phyloP scores from a whole-genome alignment of 202 grass and related monocot genomes.

The Carex sylvatica region DNA sequence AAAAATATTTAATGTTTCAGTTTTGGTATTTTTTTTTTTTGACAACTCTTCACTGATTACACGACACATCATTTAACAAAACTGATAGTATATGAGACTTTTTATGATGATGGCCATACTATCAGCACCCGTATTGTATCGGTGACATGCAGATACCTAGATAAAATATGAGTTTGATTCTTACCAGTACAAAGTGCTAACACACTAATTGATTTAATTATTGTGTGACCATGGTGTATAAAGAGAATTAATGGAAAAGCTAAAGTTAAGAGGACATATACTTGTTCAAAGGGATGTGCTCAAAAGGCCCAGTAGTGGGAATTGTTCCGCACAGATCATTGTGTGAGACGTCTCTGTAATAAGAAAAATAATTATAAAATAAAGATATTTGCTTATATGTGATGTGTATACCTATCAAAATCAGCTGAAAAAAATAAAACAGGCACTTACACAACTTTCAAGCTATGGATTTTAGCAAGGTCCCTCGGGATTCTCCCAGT shows the following conservation, averaged over 20 bases:
- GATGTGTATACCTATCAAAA: slow-evolving; percentile 6
- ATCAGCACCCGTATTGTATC: neutral
- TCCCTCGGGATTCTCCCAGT: slow-evolving; percentile 64
- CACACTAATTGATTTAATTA: neutral
- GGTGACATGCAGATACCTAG: neutral
- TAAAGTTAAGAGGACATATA: slow-evolving; percentile 20
- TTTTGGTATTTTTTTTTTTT: neutral
- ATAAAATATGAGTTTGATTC: neutral
- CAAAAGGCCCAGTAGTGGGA: slow-evolving; percentile 64
- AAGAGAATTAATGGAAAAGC: neutral
- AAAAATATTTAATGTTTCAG: neutral
- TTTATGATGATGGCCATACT: neutral
- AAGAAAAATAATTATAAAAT: slow-evolving; percentile 11
- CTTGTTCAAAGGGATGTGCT: slow-evolving; percentile 59
- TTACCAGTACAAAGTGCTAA: neutral
- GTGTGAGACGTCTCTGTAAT: slow-evolving; percentile 58
- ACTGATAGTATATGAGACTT: neutral
- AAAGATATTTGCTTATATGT: slow-evolving; percentile 9
- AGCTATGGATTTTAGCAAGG: slow-evolving; percentile 40
- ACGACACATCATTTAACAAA: neutral
- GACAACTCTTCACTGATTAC: neutral
- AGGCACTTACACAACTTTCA: slow-evolving; percentile 72
- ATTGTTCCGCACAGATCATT: slow-evolving; percentile 79
- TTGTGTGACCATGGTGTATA: neutral
- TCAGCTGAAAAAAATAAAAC: neutral